Evolutionary conservation across 1,139 yeast species (phyloP).

Genomic region (Kazachstania sp.): DNA sequence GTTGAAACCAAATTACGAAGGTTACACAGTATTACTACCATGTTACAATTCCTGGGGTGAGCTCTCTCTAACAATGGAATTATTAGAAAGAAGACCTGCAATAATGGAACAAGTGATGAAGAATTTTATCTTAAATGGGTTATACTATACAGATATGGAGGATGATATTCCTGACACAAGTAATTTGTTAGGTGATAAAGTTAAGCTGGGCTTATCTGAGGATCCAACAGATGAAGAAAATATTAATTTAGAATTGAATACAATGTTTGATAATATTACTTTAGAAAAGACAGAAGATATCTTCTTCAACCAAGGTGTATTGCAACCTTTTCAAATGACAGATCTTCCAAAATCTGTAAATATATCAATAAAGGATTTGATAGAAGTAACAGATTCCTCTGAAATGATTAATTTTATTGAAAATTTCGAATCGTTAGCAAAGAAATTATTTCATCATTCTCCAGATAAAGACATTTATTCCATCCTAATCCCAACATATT

Average conservation of each 20-base stretch:
- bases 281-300: conserved; percentile 50
- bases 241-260: conserved; percentile 16
- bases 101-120: conserved; percentile 46
- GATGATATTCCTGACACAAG: conserved; percentile 25
- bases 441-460: conserved; percentile 11
- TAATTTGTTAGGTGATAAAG: conserved; percentile 34
- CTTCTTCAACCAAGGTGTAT: conserved; percentile 75
- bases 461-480: conserved; percentile 38
- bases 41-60: conserved; percentile 68
- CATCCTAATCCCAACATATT: conserved; percentile 62
- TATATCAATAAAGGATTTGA: conserved; percentile 49
- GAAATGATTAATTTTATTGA: conserved; percentile 44
- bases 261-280: conserved; percentile 26
- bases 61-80: conserved; percentile 53
- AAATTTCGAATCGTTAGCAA: conserved; percentile 20
- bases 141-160: conserved; percentile 58
- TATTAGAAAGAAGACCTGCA: conserved; percentile 45
- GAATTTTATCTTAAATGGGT: conserved; percentile 52
- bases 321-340: conserved; percentile 57
- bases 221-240: not conserved
- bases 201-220: conserved; percentile 10
- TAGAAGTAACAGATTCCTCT: conserved; percentile 41
- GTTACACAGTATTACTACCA: conserved; percentile 75
- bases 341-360: conserved; percentile 50
- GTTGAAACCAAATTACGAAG: conserved; percentile 40